Evolutionary conservation across 139 green algal species (phyloP).

Genomic region (Picochlorum sp.): DNA sequence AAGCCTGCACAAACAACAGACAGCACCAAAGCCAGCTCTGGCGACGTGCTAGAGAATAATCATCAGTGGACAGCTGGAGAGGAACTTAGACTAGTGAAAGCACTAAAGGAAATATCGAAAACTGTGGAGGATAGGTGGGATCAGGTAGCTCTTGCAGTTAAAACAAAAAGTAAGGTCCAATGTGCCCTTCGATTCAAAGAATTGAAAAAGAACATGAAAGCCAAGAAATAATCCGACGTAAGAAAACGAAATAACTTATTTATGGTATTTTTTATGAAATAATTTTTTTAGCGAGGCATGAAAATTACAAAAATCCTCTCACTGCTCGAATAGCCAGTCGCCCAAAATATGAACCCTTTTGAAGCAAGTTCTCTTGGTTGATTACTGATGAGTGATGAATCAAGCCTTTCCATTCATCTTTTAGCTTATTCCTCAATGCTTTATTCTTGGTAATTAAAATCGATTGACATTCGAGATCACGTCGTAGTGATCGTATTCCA

Average conservation of each 20-base stretch:
- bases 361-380: background rate
- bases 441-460: background rate
- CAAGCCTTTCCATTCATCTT: background rate
- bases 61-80: slow-evolving; percentile 65
- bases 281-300: too few relatives aligned
- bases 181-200: slow-evolving; percentile 87
- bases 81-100: slow-evolving; percentile 79
- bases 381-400: background rate
- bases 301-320: background rate
- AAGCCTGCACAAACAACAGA: slow-evolving; percentile 22
- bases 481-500: background rate
- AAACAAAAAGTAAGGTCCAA: slow-evolving; percentile 69
- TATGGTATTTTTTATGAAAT: background rate
- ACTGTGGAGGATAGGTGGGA: slow-evolving; percentile 44
- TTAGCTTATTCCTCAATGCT: background rate
- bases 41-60: background rate
- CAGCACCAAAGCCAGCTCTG: background rate
- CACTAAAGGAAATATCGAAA: slow-evolving; percentile 80
- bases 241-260: background rate
- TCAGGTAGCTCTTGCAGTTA: slow-evolving; percentile 39
- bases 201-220: slow-evolving; percentile 54
- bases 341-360: background rate
- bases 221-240: background rate
- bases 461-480: background rate
- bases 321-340: background rate